These are phyloP conservation scores for Coemansia sp. DNA, from an alignment of 192 early-diverging fungal genomes.

Conservation along the genomic window DNA sequence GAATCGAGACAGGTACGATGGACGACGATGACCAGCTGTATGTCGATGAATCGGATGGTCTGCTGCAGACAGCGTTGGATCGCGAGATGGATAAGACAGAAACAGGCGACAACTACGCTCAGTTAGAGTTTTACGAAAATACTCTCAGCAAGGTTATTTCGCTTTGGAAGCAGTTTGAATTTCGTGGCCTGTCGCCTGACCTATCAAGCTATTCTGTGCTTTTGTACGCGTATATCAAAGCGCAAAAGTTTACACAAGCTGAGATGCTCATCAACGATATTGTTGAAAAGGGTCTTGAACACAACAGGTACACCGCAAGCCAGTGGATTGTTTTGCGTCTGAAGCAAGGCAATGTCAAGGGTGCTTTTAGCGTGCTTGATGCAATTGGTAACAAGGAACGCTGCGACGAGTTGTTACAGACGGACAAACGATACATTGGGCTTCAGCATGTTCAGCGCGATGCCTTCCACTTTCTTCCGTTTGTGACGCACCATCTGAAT, in stretches of 20 bases:
- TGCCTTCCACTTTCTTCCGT: constrained; percentile 19
- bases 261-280: constrained; percentile 26
- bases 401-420: constrained; percentile 8
- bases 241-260: constrained; percentile 10
- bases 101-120: neutral
- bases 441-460: constrained; percentile 11
- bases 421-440: constrained; percentile 12
- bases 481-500: constrained; percentile 19
- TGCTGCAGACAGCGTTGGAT: neutral
- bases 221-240: constrained; percentile 18
- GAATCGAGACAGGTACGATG: neutral
- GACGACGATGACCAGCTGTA: neutral
- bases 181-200: constrained; percentile 10
- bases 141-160: constrained; percentile 18
- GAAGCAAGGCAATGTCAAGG: constrained; percentile 10
- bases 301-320: constrained; percentile 16
- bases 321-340: constrained; percentile 33
- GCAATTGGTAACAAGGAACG: constrained; percentile 15
- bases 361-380: constrained; percentile 22
- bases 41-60: neutral
- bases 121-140: constrained; percentile 5
- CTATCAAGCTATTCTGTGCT: constrained; percentile 17
- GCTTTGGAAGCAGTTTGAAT: constrained; percentile 28
- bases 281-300: constrained; percentile 5
- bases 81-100: neutral